Base-by-base conservation (phyloP, 805 yeast genomes). In the Brettanomyces sp. region DNA sequence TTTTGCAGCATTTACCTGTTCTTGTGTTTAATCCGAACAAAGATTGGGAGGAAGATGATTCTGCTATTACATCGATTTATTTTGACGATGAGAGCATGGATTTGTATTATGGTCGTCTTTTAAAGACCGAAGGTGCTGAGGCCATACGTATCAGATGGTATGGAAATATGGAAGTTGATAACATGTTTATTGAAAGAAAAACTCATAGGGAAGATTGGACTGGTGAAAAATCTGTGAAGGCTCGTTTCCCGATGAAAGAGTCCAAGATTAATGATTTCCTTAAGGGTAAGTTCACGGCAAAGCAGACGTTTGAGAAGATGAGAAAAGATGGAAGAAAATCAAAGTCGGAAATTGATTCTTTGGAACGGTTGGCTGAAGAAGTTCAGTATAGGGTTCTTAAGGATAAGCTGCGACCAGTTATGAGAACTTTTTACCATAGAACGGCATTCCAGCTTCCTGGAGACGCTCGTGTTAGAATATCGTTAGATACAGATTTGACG, bases 171-270 rank as follows among this genome's bases (percentile, higher is more conserved):
- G 74, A 76, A 45, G 76, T 90, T 2, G 96, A 91, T 55, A 86
- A 85, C 38, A 86, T 91, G 46, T 93, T 93, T 52, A 95, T 91
- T 42, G 99, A 93, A 68, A 79, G 99, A 66, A 93, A 93, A 66
- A 93, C 99, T 5, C 99, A 93, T 63, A 79, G 99, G 66, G 99
- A 93, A 66, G 99, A 93, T 70, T 91, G 99, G 99, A 93, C 99
- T 3, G 99, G 99, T 56, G 99, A 93, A 65, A 91, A 91, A 67
- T 87, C 96, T n/a, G 99, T 93, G 53, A 93, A 93, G 68, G 98
- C 98, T 4, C 78, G 99, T 64, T 93, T 93, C 67, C 82, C 91
- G 21, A 68, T 93, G 54, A 93, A 90, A 64, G 99, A 93, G 64
- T 87, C 84, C 63, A 77, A 88, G 59, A 89, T 91, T 43, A 93